Evolutionary conservation across 1,284 basidiomycete genomes (phyloP), one percentile per base, ranked within the genome.

Genomic region (Apiotrichum laibachii): DNA sequence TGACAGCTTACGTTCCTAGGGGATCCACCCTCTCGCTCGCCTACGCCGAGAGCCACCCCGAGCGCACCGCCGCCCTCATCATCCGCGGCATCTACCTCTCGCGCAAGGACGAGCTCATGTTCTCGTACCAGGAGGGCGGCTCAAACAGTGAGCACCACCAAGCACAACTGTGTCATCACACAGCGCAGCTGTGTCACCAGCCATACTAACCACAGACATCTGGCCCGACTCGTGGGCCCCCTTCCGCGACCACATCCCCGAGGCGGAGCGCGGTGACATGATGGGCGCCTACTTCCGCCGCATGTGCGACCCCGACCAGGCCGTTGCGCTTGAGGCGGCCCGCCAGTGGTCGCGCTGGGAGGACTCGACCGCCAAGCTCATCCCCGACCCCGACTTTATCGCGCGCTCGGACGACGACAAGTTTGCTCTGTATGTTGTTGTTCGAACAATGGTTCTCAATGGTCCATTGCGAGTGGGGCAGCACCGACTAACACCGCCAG

Each of bases 221-320:
- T 94, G 92, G 81, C 90, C 92, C 0, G 91, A 93, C 72, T 87
- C 88, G 66, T 92, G 89, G 89, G 86, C 90, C 16, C 87, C 88
- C 57, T 97, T 87, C 72, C 59, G 90, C 54, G 85, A 84, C 4
- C 86, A 85, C 2, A 92, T 97, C 58, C 90, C 93, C 1, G 86
- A 88, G 70, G 75, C 81, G 2, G 87, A 95, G 74, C 84, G 88
- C 19, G 75, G 82, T 39, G 90, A 96, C 72, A 82, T 97, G 78
- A 82, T 96, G 55, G 77, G 82, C 7, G 70, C 69, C 1, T 97
- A 97, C 76, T 86, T 92, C 72, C 84, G 84, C 12, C 88, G 89
- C 55, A 83, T 97, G 54, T 89, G 88, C 63, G 86, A 88, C 0
- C 79, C 81, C 0, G 84, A 88, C 33, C 80, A 84, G 61, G 84